phyloP scores from a whole-genome alignment of 441 rosid genomes.

The Aquilaria agallochum region DNA sequence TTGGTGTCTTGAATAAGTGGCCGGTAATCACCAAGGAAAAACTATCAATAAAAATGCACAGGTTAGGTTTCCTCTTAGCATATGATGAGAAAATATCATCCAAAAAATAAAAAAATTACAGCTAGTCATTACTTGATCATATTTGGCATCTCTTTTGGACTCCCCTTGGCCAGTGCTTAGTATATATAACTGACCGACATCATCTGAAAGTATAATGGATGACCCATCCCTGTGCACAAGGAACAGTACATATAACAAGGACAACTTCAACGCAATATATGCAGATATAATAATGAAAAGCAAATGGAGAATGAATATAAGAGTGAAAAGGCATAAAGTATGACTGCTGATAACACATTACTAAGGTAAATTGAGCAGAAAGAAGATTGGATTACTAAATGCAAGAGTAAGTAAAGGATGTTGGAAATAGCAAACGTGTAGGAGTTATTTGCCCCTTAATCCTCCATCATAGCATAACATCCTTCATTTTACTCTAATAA shows the following conservation, averaged over 20 bases:
- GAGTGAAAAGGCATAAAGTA: too few relatives aligned
- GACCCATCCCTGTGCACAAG: constrained; percentile 84
- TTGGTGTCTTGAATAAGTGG: constrained; percentile 75
- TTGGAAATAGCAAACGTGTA: too few relatives aligned
- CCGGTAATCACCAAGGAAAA: constrained; percentile 98
- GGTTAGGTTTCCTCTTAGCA: constrained; percentile 7
- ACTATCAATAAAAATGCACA: constrained; percentile 45
- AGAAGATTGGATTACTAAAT: too few relatives aligned
- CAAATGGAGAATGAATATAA: too few relatives aligned
- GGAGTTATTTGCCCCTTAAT: too few relatives aligned
- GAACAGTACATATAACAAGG: neutral
- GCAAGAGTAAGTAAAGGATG: too few relatives aligned
- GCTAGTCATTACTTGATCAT: constrained; percentile 74
- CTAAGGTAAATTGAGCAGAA: too few relatives aligned
- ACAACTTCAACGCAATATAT: constrained; percentile 1
- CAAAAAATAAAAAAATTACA: too few relatives aligned
- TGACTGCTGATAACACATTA: too few relatives aligned
- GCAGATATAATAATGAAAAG: constrained; percentile 5
- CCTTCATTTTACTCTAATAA: too few relatives aligned
- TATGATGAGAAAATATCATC: too few relatives aligned
- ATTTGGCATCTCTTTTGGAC: constrained; percentile 93
- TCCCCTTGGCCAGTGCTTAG: constrained; percentile 99
- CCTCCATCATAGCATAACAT: too few relatives aligned
- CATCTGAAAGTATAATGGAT: constrained; percentile 97
- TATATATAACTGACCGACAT: constrained; percentile 94